Percentiles rank a stretch among this genome's conserved stretches.
Evolutionary conservation across 2,329 filamentous ascomycete species (phyloP).

Genomic region (Mycosphaerella sp.): DNA sequence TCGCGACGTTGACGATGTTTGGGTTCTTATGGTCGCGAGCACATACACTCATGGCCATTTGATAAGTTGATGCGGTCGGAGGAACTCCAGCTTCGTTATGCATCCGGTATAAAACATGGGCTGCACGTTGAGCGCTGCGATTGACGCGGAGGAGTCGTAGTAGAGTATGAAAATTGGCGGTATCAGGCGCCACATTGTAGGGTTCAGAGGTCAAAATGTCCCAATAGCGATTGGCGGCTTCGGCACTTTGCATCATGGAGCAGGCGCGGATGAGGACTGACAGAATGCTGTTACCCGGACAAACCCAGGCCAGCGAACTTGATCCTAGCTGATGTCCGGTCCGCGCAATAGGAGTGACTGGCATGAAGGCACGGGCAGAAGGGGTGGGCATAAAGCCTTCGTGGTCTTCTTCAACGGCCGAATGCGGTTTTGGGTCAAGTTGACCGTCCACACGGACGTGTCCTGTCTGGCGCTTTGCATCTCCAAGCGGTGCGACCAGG

Average conservation of each 20-base stretch:
- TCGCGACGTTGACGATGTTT: conserved; percentile 60
- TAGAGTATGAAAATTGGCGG: conserved; percentile 61
- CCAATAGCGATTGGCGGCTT: conserved; percentile 72
- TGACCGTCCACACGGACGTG: conserved; percentile 24
- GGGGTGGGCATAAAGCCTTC: conserved; percentile 26
- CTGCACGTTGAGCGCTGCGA: conserved; percentile 57
- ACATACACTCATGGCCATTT: conserved; percentile 67
- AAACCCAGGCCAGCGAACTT: conserved; percentile 36
- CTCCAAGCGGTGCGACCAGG: conserved; percentile 38
- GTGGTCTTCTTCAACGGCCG: conserved; percentile 4
- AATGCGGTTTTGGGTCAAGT: conserved; percentile 4
- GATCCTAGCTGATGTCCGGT: conserved; percentile 7
- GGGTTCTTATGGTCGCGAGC: conserved; percentile 68
- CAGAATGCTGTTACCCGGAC: conserved; percentile 52
- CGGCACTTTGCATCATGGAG: conserved; percentile 52
- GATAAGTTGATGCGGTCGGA: conserved; percentile 51
- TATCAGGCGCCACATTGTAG: conserved; percentile 62
- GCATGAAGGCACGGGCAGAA: conserved; percentile 28
- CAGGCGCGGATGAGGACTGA: conserved; percentile 63
- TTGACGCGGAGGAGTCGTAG: conserved; percentile 60
- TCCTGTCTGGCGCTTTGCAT: conserved; percentile 22
- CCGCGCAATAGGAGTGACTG: conserved; percentile 18
- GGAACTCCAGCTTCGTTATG: conserved; percentile 25
- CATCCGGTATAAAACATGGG: conserved; percentile 49
- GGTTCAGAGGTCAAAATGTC: conserved; percentile 54